Evolutionary conservation across 2,329 filamentous ascomycete species (phyloP), one percentile per base, ranked within the genome.

Genomic region (Neonectria ditissima): DNA sequence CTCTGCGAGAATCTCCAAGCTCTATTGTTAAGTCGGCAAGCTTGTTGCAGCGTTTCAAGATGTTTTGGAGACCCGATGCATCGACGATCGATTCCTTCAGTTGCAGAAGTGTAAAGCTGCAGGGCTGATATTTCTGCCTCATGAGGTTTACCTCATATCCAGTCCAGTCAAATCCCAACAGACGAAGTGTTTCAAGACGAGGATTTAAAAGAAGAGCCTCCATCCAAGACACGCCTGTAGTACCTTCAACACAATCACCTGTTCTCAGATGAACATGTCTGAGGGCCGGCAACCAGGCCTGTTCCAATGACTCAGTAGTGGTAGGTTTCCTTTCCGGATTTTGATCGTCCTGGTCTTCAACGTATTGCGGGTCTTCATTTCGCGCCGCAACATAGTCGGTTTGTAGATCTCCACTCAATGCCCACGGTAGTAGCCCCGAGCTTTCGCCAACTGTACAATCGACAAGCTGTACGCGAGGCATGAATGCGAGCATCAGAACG

Each of bases 171-270:
- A 59, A 13, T 3, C 56, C 55, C 3, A 30, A 30, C 22, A 45
- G 22, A 0, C 52, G 43, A 9, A 63, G 55, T 7, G 8, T 50
- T n/a, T 63, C 60, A 10, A 65, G 59, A 16, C 18, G 52, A 2
- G 55, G 51, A 32, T 65, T 39, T 8, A 63, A 48, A 20, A 66
- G 43, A 26, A 60, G 6, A 4, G 47, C 28, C 18, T 60, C 63
- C 16, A 60, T 32, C n/a, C 8, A 7, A 1, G 44, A n/a, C 44
- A 47, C 30, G 44, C 24, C 24, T 10, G 3, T 24, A 39, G 4
- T 14, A 1, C 0, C 3, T 0, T 7, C 16, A 1, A 1, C 4
- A 2, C 0, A 0, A 1, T 22, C 9, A 0, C 20, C 18, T 0
- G 8, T 52, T 1, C 16, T 62, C 5, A 69, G 8, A 0, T 54